phyloP scores from a whole-genome alignment of 805 yeast species.

The Kazachstania taianensis region DNA sequence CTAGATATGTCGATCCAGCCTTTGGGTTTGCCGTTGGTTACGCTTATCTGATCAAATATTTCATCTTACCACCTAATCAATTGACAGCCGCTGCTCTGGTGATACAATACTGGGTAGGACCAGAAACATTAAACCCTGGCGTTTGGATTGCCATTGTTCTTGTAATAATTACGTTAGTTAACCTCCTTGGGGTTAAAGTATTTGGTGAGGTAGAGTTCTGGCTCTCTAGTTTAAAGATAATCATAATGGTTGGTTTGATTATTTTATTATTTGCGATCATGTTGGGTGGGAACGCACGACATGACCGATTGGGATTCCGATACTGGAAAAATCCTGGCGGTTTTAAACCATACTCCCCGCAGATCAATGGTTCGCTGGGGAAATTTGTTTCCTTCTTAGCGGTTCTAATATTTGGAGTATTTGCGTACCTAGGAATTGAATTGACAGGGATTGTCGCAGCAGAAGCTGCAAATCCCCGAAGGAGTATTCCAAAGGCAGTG shows the following conservation, averaged over 20 bases:
- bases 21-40: slow-evolving; percentile 38
- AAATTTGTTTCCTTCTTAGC: slow-evolving; percentile 51
- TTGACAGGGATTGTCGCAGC: slow-evolving; percentile 65
- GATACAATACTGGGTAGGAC: slow-evolving; percentile 36
- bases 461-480: slow-evolving; percentile 43
- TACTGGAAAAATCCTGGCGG: slow-evolving; percentile 45
- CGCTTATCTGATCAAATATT: slow-evolving; percentile 22
- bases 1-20: slow-evolving; percentile 37
- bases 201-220: slow-evolving; percentile 43
- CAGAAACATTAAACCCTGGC: slow-evolving; percentile 29
- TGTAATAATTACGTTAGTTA: slow-evolving; percentile 33
- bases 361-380: slow-evolving; percentile 2
- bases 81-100: slow-evolving; percentile 41
- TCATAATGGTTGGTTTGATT: slow-evolving; percentile 41
- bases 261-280: slow-evolving; percentile 39
- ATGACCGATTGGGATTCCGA: slow-evolving; percentile 36
- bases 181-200: slow-evolving; percentile 40
- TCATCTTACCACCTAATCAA: slow-evolving; percentile 39
- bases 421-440: slow-evolving; percentile 43
- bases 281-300: slow-evolving; percentile 32
- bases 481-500: slow-evolving; percentile 56
- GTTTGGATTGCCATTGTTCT: slow-evolving; percentile 39
- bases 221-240: slow-evolving; percentile 36
- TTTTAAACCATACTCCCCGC: slow-evolving; percentile 48
- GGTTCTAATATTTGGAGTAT: slow-evolving; percentile 52